Percentiles rank a stretch among this genome's conserved stretches.
These are phyloP conservation scores for Colletotrichum camelliae DNA, from an alignment of 2,329 filamentous ascomycete genomes.

Conservation along the genomic window DNA sequence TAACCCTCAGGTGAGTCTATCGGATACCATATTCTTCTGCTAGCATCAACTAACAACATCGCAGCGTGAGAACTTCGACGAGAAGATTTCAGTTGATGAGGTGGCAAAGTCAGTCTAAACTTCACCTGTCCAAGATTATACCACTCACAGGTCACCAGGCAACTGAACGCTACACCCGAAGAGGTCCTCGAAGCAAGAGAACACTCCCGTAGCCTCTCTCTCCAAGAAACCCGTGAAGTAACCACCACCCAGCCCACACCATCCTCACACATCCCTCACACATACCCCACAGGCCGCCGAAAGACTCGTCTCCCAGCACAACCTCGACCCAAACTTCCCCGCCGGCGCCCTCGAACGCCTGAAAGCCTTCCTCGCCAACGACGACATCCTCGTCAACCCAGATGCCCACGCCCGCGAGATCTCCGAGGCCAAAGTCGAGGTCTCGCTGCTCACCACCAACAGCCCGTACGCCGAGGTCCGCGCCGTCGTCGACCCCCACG, in stretches of 20 bases:
- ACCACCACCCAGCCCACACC: not conserved
- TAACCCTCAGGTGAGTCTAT: not conserved
- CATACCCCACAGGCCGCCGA: constrained; percentile 15
- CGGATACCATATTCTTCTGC: rapidly evolving
- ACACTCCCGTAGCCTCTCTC: not conserved
- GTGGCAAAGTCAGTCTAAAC: not conserved
- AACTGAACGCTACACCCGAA: constrained; percentile 27
- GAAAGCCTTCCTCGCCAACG: constrained; percentile 39
- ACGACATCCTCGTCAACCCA: constrained; percentile 23
- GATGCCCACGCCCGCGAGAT: constrained; percentile 31
- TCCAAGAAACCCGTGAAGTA: not conserved
- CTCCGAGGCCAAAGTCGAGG: constrained; percentile 35
- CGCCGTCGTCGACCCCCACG: constrained; percentile 48
- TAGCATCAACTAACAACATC: not conserved
- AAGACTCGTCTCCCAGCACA: constrained; percentile 42
- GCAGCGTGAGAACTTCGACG: not conserved
- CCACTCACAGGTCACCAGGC: not conserved
- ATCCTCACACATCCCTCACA: constrained; percentile 19
- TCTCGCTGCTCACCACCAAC: constrained; percentile 36
- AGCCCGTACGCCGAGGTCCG: constrained; percentile 48
- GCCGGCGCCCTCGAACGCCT: constrained; percentile 43
- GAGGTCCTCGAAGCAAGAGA: constrained; percentile 30
- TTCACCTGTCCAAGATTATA: not conserved
- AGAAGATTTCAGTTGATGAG: constrained; percentile 2
- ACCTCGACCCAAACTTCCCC: constrained; percentile 54